A percentile compares a stretch with the other conserved stretches of the same genome.
Evolutionary conservation across 2,329 filamentous ascomycete species (phyloP).

Genomic region (Diaporthe longicolla): DNA sequence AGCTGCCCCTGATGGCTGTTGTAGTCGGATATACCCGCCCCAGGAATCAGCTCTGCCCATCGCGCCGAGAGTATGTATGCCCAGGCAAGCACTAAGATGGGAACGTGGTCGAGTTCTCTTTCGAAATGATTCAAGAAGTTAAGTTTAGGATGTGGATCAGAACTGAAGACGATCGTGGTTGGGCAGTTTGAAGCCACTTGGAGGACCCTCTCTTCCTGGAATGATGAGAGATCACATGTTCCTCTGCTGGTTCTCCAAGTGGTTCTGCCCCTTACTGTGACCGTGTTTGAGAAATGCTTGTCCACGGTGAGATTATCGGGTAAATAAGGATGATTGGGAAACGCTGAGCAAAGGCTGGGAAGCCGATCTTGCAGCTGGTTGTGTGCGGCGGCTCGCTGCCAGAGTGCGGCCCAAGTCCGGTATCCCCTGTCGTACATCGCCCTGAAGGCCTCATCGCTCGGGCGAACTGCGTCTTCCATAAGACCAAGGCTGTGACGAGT

Average conservation of each 20-base stretch:
- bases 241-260: conserved; percentile 44
- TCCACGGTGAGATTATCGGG: conserved; percentile 44
- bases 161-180: conserved; percentile 41
- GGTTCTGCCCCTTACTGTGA: conserved; percentile 44
- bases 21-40: conserved; percentile 44
- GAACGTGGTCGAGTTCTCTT: conserved; percentile 43
- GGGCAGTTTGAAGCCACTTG: conserved; percentile 42
- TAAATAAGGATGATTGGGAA: conserved; percentile 45
- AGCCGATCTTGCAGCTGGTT: conserved; percentile 23
- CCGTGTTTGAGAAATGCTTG: conserved; percentile 45
- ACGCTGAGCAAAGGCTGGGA: conserved; percentile 41
- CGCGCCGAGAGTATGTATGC: conserved; percentile 50
- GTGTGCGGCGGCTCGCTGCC: conserved; percentile 43
- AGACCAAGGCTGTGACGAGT: not conserved
- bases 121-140: conserved; percentile 38
- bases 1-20: conserved; percentile 40
- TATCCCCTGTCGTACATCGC: conserved; percentile 49
- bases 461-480: conserved; percentile 46
- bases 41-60: conserved; percentile 51
- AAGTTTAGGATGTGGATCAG: conserved; percentile 35
- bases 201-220: conserved; percentile 46
- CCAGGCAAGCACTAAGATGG: conserved; percentile 49
- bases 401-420: conserved; percentile 47
- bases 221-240: conserved; percentile 45
- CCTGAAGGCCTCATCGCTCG: conserved; percentile 45